Evolutionary conservation across 1,139 yeast genomes (phyloP).

Genomic region (Magnusiomyces fungicola): DNA sequence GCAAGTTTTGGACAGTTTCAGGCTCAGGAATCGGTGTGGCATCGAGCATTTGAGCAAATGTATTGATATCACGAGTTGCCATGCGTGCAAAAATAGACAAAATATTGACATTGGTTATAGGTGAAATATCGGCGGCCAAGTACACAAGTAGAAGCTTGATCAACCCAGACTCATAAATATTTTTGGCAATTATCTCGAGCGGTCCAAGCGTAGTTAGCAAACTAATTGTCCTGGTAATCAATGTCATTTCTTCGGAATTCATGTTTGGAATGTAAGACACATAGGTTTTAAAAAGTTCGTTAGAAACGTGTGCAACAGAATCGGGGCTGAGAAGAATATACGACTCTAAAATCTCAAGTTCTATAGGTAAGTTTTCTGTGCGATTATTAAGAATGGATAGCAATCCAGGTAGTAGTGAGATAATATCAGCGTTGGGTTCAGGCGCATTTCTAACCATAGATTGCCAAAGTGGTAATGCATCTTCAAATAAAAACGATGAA

Average conservation of each 20-base stretch:
- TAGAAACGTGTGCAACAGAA: slow-evolving; percentile 24
- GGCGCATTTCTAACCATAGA: slow-evolving; percentile 51
- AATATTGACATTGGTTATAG: slow-evolving; percentile 42
- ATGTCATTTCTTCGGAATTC: slow-evolving; percentile 51
- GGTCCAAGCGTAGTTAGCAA: slow-evolving; percentile 20
- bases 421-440: slow-evolving; percentile 32
- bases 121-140: slow-evolving; percentile 44
- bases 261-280: slow-evolving; percentile 51
- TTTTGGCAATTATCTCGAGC: slow-evolving; percentile 23
- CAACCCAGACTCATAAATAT: slow-evolving; percentile 22
- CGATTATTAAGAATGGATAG: slow-evolving; percentile 49
- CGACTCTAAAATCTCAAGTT: slow-evolving; percentile 63
- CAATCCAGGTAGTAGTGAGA: slow-evolving; percentile 43
- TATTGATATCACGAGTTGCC: slow-evolving; percentile 42
- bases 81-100: slow-evolving; percentile 49
- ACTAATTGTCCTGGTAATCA: slow-evolving; percentile 18
- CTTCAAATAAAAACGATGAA: slow-evolving; percentile 67
- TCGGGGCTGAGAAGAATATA: slow-evolving; percentile 53
- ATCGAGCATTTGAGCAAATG: slow-evolving; percentile 36
- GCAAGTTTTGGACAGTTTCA: neutral
- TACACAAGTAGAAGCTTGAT: slow-evolving; percentile 35
- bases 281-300: slow-evolving; percentile 44
- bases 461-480: slow-evolving; percentile 82
- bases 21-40: neutral
- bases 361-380: slow-evolving; percentile 69